Evolutionary conservation across 225 moss, liverwort and hornwort species (phyloP), one percentile per base, ranked within the genome.

Genomic region (Physcomitrellopsis africana): DNA sequence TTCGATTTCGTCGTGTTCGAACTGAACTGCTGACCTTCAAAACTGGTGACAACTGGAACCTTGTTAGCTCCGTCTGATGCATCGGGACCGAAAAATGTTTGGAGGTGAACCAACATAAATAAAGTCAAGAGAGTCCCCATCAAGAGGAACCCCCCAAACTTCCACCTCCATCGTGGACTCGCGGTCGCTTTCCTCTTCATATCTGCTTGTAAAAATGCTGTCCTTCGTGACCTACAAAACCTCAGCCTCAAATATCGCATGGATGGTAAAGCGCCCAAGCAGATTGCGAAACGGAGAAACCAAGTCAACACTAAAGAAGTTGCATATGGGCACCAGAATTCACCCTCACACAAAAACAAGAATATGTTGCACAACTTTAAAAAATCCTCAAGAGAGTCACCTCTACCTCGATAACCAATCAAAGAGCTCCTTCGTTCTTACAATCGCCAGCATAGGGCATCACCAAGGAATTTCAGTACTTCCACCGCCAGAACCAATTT

Each of bases 101-200:
- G 90, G 61, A 93, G 80, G 79, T 89, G 82, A 18, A 81, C 11
- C 68, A 90, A 58, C 54, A 89, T 82, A 1, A 92, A 12, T 1
- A 93, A 63, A 24, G 82, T 83, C 10, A 90, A 49, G 18, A 23
- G 78, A 5, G 83, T 69, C 24, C 77, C 77, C 29, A 80, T 60
- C 23, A 87, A 61, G 59, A 96, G 54, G 22, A 75, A 73, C 70
- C 89, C 80, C 64, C 87, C 87, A 52, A 81, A 53, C 52, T 83
- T 82, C 89, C 89, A 89, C 84, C 92, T 83, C 92, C 89, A 89
- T 10, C 87, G 72, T 37, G 85, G 51, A n/a, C 75, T 70, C 11
- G 64, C 73, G 45, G 69, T 75, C 66, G 84, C 26, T 72, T 86
- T 95, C 80, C 77, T 91, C 90, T 85, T 95, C 93, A 91, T 83